Evolutionary conservation across 352 stramenopile genomes (phyloP), one percentile per base, ranked within the genome.

Genomic region (Pythium chondricola): DNA sequence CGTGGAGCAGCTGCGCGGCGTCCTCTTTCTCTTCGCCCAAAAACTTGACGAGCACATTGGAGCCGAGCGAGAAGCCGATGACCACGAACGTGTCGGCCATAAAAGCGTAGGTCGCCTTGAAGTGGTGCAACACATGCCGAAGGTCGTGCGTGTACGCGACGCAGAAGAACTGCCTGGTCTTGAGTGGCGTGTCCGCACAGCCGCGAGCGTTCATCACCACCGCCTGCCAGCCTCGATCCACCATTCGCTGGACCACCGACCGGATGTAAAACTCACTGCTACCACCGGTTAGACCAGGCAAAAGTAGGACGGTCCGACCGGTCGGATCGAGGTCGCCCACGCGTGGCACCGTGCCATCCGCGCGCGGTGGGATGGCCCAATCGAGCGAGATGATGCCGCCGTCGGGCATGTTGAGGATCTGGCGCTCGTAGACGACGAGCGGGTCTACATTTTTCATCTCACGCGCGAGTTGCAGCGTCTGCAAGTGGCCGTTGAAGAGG

Each of bases 31-130:
- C 72, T 57, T 89, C 77, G 1, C 70, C 77, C 2, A 89, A 50
- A 49, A 81, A 89, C 58, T 92, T 92, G 29, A 85, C 72, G 25
- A 92, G 55, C 13, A 89, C 71, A 32, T 89, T 87, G 9, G 72
- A 77, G 10, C 74, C 77, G 32, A 89, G 71, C 7, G 77, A 89
- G 43, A 85, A 89, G 16, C 77, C 77, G 11, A 85, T 45, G 17
- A 57, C 74, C 11, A 87, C 29, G 43, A 83, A 71, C 25, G 63
- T 52, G 24, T 60, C 44, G 22, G 52, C 20, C 36, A 81, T 56
- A 11, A 48, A 82, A 22, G 63, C 31, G 58, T 83, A 83, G 39
- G 58, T 76, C 2, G 63, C 43, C 11, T 55, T 32, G 1, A 89
- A 55, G 29, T 74, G 68, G 29, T 48, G 42, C 11, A 69, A 52